Evolutionary conservation across 2,329 filamentous ascomycete species (phyloP).

Genomic region (Talaromyces pinophilus): DNA sequence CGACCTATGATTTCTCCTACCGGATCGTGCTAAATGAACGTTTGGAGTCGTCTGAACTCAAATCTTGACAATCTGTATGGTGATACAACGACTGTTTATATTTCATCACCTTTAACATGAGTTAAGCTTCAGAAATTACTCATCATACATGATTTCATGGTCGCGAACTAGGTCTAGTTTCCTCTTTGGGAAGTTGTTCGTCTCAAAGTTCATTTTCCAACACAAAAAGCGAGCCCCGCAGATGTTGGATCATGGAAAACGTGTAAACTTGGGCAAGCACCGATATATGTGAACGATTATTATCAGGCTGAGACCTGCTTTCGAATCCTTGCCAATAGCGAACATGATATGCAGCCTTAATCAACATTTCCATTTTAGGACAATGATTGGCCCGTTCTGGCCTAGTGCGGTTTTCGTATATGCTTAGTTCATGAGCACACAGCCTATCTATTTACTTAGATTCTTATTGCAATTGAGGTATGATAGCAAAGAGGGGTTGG

Average conservation of each 20-base stretch:
- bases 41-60: background rate
- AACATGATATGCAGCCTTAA: background rate
- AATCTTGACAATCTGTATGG: background rate
- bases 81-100: background rate
- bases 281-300: background rate
- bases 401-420: background rate
- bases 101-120: background rate
- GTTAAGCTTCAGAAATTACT: background rate
- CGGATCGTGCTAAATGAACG: background rate
- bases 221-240: background rate
- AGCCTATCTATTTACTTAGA: background rate
- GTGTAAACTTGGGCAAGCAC: background rate
- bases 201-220: background rate
- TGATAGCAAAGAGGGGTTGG: background rate
- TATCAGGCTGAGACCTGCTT: background rate
- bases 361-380: slow-evolving; percentile 12
- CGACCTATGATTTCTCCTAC: background rate
- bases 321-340: background rate
- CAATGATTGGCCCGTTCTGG: background rate
- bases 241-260: background rate
- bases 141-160: background rate
- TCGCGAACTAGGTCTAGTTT: background rate
- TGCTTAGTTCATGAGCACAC: background rate
- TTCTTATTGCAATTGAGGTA: background rate
- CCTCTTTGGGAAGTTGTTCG: background rate